Conservation (phyloP, 371 early-diverging fungal genomes). For the Syncephalastrum sp. region DNA sequence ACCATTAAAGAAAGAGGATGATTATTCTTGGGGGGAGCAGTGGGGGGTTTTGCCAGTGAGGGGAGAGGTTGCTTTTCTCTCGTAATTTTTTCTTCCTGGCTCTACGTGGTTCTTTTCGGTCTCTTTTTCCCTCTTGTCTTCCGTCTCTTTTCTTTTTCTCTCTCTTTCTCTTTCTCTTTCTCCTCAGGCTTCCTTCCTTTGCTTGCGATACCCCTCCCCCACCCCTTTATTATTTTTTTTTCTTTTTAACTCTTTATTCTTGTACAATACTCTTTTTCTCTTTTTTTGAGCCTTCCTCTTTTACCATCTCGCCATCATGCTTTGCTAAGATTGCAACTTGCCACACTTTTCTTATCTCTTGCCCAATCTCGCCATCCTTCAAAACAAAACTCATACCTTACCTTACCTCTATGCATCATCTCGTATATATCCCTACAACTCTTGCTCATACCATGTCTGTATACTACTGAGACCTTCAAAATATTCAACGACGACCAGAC, state of each 20-base stretch:
- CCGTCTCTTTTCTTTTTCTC: slow-evolving; percentile 5
- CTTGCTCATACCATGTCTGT: slow-evolving; percentile 5
- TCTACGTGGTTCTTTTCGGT: not conserved
- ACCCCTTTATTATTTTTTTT: slow-evolving; percentile 2
- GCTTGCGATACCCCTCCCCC: too few species aligned
- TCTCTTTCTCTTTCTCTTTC: slow-evolving; percentile 7
- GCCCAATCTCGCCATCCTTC: slow-evolving; percentile 7
- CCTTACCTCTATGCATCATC: not conserved
- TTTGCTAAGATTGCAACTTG: slow-evolving; percentile 9
- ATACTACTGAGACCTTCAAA: slow-evolving; percentile 7
- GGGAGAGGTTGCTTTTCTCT: too few species aligned
- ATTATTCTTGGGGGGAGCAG: not conserved
- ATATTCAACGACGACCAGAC: not conserved
- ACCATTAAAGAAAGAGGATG: too few species aligned
- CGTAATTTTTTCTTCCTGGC: too few species aligned
- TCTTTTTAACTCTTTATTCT: slow-evolving; percentile 6
- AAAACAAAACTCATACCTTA: not conserved
- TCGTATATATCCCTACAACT: not conserved
- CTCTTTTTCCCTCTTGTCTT: slow-evolving; percentile 3
- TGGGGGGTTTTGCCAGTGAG: too few species aligned
- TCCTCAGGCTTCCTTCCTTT: slow-evolving; percentile 1
- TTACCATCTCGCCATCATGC: slow-evolving; percentile 7
- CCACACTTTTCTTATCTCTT: not conserved
- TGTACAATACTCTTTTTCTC: slow-evolving; percentile 10
- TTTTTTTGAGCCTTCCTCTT: slow-evolving; percentile 3